A percentile compares a stretch with the other conserved stretches of the same genome.
phyloP scores from a whole-genome alignment of 1,284 basidiomycete genomes.

The Cryptococcus sp. region DNA sequence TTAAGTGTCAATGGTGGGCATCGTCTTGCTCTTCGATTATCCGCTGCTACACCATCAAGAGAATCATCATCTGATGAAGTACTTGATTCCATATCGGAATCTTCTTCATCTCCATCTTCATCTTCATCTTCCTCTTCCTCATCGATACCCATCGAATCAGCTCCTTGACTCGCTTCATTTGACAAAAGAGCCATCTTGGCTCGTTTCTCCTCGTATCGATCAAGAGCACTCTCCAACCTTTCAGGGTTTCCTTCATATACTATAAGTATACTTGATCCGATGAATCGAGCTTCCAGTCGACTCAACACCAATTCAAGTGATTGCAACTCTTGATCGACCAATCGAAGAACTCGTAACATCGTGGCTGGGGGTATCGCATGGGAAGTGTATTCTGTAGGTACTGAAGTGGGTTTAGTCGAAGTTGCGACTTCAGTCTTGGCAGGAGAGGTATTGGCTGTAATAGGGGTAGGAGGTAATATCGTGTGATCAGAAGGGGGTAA shows the following conservation, averaged over 20 bases:
- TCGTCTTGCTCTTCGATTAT: conserved; percentile 40
- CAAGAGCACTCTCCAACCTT: conserved; percentile 50
- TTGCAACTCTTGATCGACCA: conserved; percentile 52
- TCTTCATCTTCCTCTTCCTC: conserved; percentile 31
- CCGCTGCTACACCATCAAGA: conserved; percentile 23
- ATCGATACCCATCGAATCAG: conserved; percentile 12
- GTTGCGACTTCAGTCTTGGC: background rate
- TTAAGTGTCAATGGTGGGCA: conserved; percentile 63
- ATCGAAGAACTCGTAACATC: conserved; percentile 58
- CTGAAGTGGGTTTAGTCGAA: background rate
- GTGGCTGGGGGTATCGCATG: conserved; percentile 56
- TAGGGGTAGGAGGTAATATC: background rate
- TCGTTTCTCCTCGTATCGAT: conserved; percentile 43
- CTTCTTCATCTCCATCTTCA: conserved; percentile 18
- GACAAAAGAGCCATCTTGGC: conserved; percentile 4
- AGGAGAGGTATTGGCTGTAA: background rate
- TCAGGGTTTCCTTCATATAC: conserved; percentile 71
- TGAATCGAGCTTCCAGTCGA: conserved; percentile 67
- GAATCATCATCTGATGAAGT: conserved; percentile 37
- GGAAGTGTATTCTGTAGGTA: conserved; percentile 11
- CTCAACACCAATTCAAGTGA: conserved; percentile 56
- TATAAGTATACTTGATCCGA: conserved; percentile 74
- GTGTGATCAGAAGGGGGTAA: background rate
- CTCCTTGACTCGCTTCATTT: conserved; percentile 28
- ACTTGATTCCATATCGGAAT: conserved; percentile 32